Evolutionary conservation across 306 rosid species (phyloP), one percentile per base, ranked within the genome.

Genomic region (Rubus parviflorus): DNA sequence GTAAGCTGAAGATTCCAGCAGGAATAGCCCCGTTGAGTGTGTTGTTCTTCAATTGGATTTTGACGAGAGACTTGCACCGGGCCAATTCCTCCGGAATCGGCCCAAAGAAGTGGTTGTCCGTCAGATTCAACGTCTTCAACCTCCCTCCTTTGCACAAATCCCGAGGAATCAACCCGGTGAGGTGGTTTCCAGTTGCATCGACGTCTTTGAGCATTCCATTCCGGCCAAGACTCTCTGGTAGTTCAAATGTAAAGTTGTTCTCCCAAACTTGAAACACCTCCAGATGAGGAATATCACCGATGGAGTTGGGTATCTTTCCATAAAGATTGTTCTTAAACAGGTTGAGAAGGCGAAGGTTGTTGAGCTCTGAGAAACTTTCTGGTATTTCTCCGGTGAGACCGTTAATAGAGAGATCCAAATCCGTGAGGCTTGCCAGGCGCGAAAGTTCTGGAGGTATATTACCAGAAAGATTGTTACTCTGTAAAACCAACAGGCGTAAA

Each of bases 191-290:
- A 0, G 90, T 46, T 2, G 90, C 93, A 48, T 94, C 97, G 14
- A 94, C 81, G 30, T 0, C 11, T 63, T 20, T 68, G 2, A 94
- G 79, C 54, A 48, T 87, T 0, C 94, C 92, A 15, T 91, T 94
- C 1, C 76, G 72, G 0, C 98, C 98, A 0, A 94, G 84, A 65
- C 81, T 92, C 58, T 68, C 75, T 0, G 98, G 98, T 8, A 94
- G 88, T 22, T 76, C 76, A 35, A 72, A 83, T 13, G 92, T 86
- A 79, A 92, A 90, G 70, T 94, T 86, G 83, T 94, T 94, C 5
- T 58, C 90, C 97, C 98, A 90, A 38, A 92, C n/a, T 76, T 90
- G 89, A 79, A 92, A 62, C 2, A 77, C 82, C 76, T 92, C 88
- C 0, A 94, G 82, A 45, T 90, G 79, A 0, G 93, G 96, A 79